Evolutionary conservation across 805 yeast species (phyloP).

Genomic region (Sugiyamaella boreocaroliniensis): DNA sequence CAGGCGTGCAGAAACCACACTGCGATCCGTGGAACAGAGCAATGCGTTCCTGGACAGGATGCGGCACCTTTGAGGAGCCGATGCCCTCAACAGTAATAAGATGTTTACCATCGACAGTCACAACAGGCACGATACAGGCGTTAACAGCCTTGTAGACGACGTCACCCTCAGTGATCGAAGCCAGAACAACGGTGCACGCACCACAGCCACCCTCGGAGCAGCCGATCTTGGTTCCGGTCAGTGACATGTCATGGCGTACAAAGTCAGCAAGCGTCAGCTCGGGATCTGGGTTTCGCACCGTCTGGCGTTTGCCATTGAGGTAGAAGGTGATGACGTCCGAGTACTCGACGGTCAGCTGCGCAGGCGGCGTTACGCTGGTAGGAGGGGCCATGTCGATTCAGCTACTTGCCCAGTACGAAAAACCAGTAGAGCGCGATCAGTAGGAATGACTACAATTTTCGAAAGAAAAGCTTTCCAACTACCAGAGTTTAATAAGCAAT

Average conservation of each 20-base stretch:
- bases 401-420: too few relatives aligned
- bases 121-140: slow-evolving; percentile 43
- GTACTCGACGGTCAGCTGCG: background rate
- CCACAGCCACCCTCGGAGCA: slow-evolving; percentile 50
- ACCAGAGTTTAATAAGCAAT: background rate
- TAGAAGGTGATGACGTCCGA: slow-evolving; percentile 28
- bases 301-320: slow-evolving; percentile 36
- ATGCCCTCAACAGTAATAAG: slow-evolving; percentile 45
- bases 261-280: slow-evolving; percentile 40
- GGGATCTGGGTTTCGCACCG: slow-evolving; percentile 37
- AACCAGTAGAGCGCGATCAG: too few relatives aligned
- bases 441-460: background rate
- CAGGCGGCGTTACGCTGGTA: background rate
- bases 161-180: slow-evolving; percentile 27
- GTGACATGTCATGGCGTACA: slow-evolving; percentile 31
- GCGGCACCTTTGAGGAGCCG: slow-evolving; percentile 36
- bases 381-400: background rate
- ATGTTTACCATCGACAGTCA: slow-evolving; percentile 42
- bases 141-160: slow-evolving; percentile 35
- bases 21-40: slow-evolving; percentile 46
- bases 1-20: slow-evolving; percentile 48
- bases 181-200: slow-evolving; percentile 42
- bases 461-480: too few relatives aligned
- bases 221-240: slow-evolving; percentile 43
- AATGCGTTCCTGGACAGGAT: slow-evolving; percentile 45